Conservation (phyloP, 345 rosid species). For the Salix brachista region DNA sequence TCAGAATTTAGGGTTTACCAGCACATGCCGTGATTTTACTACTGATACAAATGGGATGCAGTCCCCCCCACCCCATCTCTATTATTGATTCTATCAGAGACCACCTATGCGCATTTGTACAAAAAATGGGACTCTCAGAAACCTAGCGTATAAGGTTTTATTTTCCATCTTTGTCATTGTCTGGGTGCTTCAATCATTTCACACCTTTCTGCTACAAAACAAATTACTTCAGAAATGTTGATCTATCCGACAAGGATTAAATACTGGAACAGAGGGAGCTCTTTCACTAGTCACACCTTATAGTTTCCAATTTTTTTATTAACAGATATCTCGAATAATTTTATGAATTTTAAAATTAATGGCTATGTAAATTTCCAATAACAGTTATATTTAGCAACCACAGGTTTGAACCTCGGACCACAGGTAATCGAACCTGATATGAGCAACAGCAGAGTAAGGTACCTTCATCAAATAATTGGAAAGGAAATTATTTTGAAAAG, state of each 20-base stretch:
- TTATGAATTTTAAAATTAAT: too few relatives aligned
- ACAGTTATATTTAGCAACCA: too few relatives aligned
- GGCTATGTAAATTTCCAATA: too few relatives aligned
- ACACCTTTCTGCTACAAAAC: not conserved
- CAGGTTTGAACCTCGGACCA: too few relatives aligned
- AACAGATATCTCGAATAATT: too few relatives aligned
- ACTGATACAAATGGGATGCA: not conserved
- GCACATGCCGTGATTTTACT: not conserved
- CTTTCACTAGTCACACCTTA: not conserved
- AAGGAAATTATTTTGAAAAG: not conserved
- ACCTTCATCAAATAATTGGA: not conserved
- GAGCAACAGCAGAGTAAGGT: not conserved
- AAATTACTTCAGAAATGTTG: not conserved
- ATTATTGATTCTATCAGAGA: too few relatives aligned
- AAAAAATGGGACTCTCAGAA: too few relatives aligned
- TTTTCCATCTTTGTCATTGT: not conserved
- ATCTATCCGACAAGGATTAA: not conserved
- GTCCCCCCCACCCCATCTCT: too few relatives aligned
- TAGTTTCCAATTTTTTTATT: not conserved
- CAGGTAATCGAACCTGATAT: not conserved
- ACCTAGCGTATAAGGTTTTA: not conserved
- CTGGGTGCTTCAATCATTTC: not conserved
- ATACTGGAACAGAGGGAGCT: not conserved
- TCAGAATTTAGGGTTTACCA: not conserved
- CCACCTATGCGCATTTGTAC: too few relatives aligned